Evolutionary conservation across 208 protist species (phyloP).

Genomic region (Vickermania spadyakhi): DNA sequence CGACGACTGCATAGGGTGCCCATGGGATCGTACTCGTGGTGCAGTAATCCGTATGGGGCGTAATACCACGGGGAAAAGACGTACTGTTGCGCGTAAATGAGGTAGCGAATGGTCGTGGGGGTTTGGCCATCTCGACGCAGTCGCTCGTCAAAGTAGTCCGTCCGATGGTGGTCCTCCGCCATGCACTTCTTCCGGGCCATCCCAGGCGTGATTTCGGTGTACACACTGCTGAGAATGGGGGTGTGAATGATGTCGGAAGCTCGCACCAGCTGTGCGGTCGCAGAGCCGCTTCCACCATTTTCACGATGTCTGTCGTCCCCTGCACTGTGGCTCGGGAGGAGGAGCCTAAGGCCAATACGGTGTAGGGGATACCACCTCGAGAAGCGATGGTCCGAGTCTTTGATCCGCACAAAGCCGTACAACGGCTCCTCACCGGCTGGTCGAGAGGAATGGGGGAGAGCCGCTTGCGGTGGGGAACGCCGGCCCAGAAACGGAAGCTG

Average conservation of each 20-base stretch:
- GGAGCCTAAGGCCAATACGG: conserved; percentile 43
- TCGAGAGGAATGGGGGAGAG: too few species aligned
- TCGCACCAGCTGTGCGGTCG: background rate
- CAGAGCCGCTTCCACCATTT: too few species aligned
- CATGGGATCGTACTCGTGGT: conserved; percentile 56
- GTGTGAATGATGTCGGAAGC: conserved; percentile 4
- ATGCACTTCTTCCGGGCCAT: conserved; percentile 57
- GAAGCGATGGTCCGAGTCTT: conserved; percentile 65
- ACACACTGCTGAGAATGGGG: conserved; percentile 46
- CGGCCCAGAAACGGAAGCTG: too few species aligned
- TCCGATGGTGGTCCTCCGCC: conserved; percentile 25
- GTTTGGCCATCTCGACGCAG: conserved; percentile 71
- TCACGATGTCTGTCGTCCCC: too few species aligned
- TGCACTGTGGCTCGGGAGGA: too few species aligned
- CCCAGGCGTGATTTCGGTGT: conserved; percentile 55
- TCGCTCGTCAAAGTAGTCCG: conserved; percentile 79
- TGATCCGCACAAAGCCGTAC: conserved; percentile 72
- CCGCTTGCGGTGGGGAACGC: too few species aligned
- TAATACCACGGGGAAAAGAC: conserved; percentile 85
- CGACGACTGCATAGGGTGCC: conserved; percentile 8
- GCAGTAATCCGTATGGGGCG: conserved; percentile 67
- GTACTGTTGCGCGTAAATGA: conserved; percentile 56
- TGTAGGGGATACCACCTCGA: conserved; percentile 63
- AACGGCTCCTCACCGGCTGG: too few species aligned
- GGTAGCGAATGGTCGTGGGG: conserved; percentile 71